Percentiles rank a stretch among this genome's conserved stretches.
phyloP scores from a whole-genome alignment of 352 stramenopile genomes.

The Pythium insidiosum region DNA sequence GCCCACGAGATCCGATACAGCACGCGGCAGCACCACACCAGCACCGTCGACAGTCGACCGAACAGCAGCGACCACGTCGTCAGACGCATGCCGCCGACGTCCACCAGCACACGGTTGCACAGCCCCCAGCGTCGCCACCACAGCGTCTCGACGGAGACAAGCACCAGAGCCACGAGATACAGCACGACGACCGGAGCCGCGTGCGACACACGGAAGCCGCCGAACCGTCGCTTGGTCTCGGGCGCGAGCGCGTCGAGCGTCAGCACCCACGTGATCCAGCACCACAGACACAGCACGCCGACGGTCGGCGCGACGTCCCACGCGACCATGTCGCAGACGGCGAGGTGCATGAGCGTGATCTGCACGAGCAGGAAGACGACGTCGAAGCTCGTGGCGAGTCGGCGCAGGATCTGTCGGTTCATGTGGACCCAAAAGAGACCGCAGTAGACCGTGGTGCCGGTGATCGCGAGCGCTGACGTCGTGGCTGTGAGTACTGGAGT shows the following conservation, averaged over 20 bases:
- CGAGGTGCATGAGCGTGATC: neutral
- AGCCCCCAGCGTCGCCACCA: neutral
- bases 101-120: neutral
- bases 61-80: slow-evolving; percentile 1
- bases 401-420: neutral
- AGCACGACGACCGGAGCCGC: neutral
- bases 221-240: neutral
- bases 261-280: slow-evolving; percentile 12
- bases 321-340: slow-evolving; percentile 14
- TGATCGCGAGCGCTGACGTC: no score
- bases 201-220: neutral
- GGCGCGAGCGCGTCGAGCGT: slow-evolving; percentile 13
- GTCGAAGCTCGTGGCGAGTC: slow-evolving; percentile 12
- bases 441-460: no score
- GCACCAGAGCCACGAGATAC: neutral
- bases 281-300: neutral
- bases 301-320: slow-evolving; percentile 3
- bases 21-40: slow-evolving; percentile 5
- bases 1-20: neutral
- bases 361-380: slow-evolving; percentile 16
- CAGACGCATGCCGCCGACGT: neutral
- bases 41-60: neutral
- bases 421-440: neutral
- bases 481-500: no score
- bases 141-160: neutral